These are phyloP conservation scores for Hirschioporus abietinus DNA, from an alignment of 768 basidiomycete genomes.

Conservation along the genomic window DNA sequence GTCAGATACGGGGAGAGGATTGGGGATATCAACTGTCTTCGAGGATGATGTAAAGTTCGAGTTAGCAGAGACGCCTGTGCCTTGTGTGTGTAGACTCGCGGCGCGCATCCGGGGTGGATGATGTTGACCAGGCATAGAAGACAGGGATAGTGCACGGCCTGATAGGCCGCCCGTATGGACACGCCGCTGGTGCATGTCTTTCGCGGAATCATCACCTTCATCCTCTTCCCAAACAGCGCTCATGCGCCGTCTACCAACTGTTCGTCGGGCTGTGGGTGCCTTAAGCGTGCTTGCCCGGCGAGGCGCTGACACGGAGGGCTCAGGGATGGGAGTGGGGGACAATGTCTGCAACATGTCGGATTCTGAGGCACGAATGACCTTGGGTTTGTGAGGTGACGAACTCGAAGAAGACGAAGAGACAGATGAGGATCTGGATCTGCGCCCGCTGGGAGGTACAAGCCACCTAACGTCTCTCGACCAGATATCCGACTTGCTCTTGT, in stretches of 20 bases:
- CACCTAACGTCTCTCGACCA: conserved; percentile 68
- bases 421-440: conserved; percentile 12
- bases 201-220: conserved; percentile 26
- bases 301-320: background rate
- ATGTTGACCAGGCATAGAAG: conserved; percentile 4
- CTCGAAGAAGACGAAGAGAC: conserved; percentile 9
- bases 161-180: conserved; percentile 18
- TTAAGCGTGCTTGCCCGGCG: conserved; percentile 14
- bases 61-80: conserved; percentile 14
- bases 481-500: conserved; percentile 44
- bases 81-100: conserved; percentile 18
- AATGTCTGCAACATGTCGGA: background rate
- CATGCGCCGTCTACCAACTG: conserved; percentile 25
- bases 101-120: conserved; percentile 10
- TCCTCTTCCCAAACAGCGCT: conserved; percentile 35
- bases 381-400: conserved; percentile 7
- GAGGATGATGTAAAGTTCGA: conserved; percentile 20
- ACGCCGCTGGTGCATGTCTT: conserved; percentile 18
- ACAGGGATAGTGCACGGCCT: conserved; percentile 8
- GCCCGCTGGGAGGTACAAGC: conserved; percentile 37
- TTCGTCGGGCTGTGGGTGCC: conserved; percentile 14
- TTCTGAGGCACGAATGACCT: background rate
- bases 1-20: conserved; percentile 22
- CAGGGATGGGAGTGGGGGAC: conserved; percentile 14
- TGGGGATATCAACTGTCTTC: conserved; percentile 25